These are phyloP conservation scores for Coffea eugenioides DNA, from an alignment of 257 asterid species.

Conservation along the genomic window DNA sequence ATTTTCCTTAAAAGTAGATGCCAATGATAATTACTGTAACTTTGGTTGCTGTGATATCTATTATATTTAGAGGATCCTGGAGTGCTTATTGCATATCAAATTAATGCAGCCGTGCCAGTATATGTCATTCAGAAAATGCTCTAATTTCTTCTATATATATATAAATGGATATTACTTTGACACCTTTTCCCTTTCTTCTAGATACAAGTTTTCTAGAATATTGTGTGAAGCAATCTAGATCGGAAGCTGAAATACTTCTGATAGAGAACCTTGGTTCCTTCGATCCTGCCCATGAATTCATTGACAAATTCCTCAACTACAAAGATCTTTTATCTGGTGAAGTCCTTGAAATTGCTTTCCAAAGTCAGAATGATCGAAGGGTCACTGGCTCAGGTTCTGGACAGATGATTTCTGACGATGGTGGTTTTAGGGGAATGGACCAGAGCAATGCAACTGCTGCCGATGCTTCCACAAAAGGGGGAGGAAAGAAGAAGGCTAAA, in stretches of 20 bases:
- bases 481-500: conserved; percentile 73
- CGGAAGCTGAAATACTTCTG: conserved; percentile 84
- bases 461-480: conserved; percentile 50
- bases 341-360: conserved; percentile 75
- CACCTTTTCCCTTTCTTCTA: conserved; percentile 15
- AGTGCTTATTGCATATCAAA: background rate
- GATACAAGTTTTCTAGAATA: conserved; percentile 87
- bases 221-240: conserved; percentile 74
- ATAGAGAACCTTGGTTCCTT: conserved; percentile 72
- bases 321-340: conserved; percentile 78
- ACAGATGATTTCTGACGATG: conserved; percentile 36
- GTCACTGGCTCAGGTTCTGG: conserved; percentile 30
- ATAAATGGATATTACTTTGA: background rate
- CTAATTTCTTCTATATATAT: background rate
- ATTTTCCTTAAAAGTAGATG: background rate
- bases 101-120: background rate
- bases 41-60: background rate
- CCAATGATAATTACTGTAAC: background rate
- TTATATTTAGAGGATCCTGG: background rate
- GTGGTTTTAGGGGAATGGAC: conserved; percentile 34
- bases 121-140: background rate
- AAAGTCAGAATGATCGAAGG: conserved; percentile 43
- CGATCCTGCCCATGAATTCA: conserved; percentile 84
- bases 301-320: conserved; percentile 78
- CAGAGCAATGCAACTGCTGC: conserved; percentile 24